phyloP scores from a whole-genome alignment of 495 filamentous ascomycete species.

The Neurospora sp. region DNA sequence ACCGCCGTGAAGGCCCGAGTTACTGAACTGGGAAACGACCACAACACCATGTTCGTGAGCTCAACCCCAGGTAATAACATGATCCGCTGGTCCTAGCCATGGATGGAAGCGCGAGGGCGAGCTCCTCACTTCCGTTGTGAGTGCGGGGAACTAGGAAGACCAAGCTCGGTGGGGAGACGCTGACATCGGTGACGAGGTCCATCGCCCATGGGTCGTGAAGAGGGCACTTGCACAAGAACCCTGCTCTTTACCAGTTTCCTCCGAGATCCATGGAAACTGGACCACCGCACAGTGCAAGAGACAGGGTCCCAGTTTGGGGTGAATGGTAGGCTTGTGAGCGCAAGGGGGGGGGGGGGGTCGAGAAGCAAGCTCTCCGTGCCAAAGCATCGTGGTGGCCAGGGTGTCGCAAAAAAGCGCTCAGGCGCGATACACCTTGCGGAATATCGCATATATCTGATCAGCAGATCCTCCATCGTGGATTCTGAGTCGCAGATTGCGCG shows the following conservation, averaged over 20 bases:
- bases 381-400: not conserved
- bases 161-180: slow-evolving; percentile 14
- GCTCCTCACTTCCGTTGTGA: not conserved
- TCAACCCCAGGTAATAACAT: not conserved
- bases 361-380: not conserved
- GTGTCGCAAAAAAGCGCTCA: not conserved
- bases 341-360: not conserved
- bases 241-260: not conserved
- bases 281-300: not conserved
- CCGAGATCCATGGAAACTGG: not conserved
- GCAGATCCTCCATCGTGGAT: not conserved
- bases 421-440: not conserved
- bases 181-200: slow-evolving; percentile 11
- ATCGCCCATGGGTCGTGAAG: slow-evolving; percentile 9
- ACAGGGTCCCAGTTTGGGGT: not conserved
- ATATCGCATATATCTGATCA: not conserved
- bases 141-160: slow-evolving; percentile 15
- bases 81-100: not conserved
- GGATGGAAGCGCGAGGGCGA: not conserved
- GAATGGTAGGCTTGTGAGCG: not conserved
- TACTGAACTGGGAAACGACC: not conserved
- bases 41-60: not conserved
- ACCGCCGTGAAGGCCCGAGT: not conserved
- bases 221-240: slow-evolving; percentile 3
- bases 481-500: not conserved